phyloP scores from a whole-genome alignment of 2,329 filamentous ascomycete species.

The Arachnopeziza araneosa region DNA sequence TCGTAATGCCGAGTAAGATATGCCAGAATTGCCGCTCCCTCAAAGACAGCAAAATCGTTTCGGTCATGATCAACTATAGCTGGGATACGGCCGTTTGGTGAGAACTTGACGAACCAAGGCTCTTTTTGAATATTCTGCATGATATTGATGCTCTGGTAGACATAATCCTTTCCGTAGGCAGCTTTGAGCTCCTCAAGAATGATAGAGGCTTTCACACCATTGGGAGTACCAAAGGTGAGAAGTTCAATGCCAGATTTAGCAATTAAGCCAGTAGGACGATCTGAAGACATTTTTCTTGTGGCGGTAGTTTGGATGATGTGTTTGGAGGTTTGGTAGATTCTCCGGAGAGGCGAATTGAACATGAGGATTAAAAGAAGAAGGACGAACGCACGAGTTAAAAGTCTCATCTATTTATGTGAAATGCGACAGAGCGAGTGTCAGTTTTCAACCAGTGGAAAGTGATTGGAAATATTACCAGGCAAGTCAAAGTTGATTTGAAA shows the following conservation, averaged over 20 bases:
- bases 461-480: too few relatives aligned
- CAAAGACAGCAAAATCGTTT: slow-evolving; percentile 60
- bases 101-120: slow-evolving; percentile 57
- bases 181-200: slow-evolving; percentile 61
- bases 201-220: slow-evolving; percentile 53
- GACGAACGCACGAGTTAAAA: neutral
- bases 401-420: neutral
- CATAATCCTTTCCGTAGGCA: slow-evolving; percentile 57
- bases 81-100: slow-evolving; percentile 61
- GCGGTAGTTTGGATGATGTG: slow-evolving; percentile 12
- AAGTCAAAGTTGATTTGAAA: neutral
- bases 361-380: slow-evolving; percentile 9
- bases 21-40: slow-evolving; percentile 66
- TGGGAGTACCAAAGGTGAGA: slow-evolving; percentile 51
- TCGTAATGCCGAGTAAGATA: slow-evolving; percentile 74
- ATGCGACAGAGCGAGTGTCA: neutral
- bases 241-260: slow-evolving; percentile 61
- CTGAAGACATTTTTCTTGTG: slow-evolving; percentile 18
- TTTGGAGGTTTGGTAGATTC: slow-evolving; percentile 21
- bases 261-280: slow-evolving; percentile 48
- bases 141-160: slow-evolving; percentile 54
- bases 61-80: slow-evolving; percentile 63
- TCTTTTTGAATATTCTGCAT: slow-evolving; percentile 60
- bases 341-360: slow-evolving; percentile 21
- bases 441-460: too few relatives aligned